A percentile compares a stretch with the other conserved stretches of the same genome.
phyloP scores from a whole-genome alignment of 805 yeast species.

The Spathaspora gorwiae region DNA sequence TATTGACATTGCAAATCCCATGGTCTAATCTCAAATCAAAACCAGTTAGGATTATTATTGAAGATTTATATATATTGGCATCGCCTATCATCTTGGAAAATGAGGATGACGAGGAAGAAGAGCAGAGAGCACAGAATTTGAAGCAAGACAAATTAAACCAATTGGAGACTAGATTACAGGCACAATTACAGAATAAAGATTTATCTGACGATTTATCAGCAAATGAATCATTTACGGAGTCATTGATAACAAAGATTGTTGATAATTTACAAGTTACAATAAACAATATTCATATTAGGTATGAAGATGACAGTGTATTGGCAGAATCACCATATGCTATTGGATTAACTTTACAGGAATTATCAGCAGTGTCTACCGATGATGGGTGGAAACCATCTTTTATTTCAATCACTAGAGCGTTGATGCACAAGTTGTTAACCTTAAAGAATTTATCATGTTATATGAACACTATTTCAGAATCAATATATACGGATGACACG shows the following conservation, averaged over 20 bases:
- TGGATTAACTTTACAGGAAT: slow-evolving; percentile 78
- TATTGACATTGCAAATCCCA: slow-evolving; percentile 85
- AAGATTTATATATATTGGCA: slow-evolving; percentile 81
- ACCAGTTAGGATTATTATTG: slow-evolving; percentile 84
- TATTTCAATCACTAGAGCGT: slow-evolving; percentile 60
- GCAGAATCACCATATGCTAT: slow-evolving; percentile 74
- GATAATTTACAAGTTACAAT: slow-evolving; percentile 91
- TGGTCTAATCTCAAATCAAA: slow-evolving; percentile 93
- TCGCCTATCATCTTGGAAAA: slow-evolving; percentile 62
- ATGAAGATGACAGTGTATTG: slow-evolving; percentile 74
- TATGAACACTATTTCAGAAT: slow-evolving; percentile 69
- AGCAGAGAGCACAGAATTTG: slow-evolving; percentile 55
- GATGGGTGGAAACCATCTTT: slow-evolving; percentile 81
- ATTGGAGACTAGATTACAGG: slow-evolving; percentile 59
- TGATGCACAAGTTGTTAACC: slow-evolving; percentile 73
- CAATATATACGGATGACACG: slow-evolving; percentile 3
- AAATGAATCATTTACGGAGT: slow-evolving; percentile 81
- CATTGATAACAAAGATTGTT: slow-evolving; percentile 80
- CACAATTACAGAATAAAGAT: slow-evolving; percentile 26
- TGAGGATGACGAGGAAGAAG: slow-evolving; percentile 53
- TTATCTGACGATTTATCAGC: slow-evolving; percentile 37
- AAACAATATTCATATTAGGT: slow-evolving; percentile 85
- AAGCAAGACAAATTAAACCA: slow-evolving; percentile 63
- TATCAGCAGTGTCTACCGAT: slow-evolving; percentile 90
- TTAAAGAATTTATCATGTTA: slow-evolving; percentile 73